A percentile compares a stretch with the other conserved stretches of the same genome.
Conservation (phyloP, 78 protist genomes). For the Neovahlkampfia damariscottae region DNA sequence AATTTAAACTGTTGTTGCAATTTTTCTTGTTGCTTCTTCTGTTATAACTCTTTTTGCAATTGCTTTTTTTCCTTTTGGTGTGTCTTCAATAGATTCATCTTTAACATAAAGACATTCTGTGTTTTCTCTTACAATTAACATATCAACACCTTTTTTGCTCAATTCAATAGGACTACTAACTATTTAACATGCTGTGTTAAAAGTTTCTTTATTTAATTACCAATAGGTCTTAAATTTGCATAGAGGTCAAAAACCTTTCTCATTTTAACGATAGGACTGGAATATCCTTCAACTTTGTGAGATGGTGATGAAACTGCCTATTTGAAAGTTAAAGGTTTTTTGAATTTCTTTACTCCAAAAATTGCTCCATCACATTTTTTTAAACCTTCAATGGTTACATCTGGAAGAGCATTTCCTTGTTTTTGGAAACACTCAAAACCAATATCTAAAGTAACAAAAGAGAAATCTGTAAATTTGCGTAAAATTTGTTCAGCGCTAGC, state of each 20-base stretch:
- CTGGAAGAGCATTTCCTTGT: neutral
- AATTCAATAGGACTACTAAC: neutral
- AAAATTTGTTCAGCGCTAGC: neutral
- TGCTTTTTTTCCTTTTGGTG: neutral
- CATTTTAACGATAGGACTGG: slow-evolving; percentile 18
- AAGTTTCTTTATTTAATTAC: no score
- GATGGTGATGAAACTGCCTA: slow-evolving; percentile 2
- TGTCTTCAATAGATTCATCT: slow-evolving; percentile 42
- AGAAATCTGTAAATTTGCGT: neutral
- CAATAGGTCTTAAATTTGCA: slow-evolving; percentile 22
- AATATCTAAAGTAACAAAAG: neutral
- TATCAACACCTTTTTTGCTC: slow-evolving; percentile 34
- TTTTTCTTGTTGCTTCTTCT: neutral
- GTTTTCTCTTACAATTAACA: slow-evolving; percentile 72
- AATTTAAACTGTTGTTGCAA: neutral
- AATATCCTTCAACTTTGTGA: neutral
- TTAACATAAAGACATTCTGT: slow-evolving; percentile 81
- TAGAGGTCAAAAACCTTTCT: slow-evolving; percentile 8
- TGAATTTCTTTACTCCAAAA: no score
- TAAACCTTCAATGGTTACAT: neutral
- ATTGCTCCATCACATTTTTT: neutral
- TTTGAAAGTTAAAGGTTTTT: no score
- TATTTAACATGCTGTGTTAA: no score
- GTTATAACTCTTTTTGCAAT: neutral
- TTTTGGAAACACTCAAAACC: neutral